Conservation (phyloP, 1,284 basidiomycete species). For the Xanthoconium separans region DNA sequence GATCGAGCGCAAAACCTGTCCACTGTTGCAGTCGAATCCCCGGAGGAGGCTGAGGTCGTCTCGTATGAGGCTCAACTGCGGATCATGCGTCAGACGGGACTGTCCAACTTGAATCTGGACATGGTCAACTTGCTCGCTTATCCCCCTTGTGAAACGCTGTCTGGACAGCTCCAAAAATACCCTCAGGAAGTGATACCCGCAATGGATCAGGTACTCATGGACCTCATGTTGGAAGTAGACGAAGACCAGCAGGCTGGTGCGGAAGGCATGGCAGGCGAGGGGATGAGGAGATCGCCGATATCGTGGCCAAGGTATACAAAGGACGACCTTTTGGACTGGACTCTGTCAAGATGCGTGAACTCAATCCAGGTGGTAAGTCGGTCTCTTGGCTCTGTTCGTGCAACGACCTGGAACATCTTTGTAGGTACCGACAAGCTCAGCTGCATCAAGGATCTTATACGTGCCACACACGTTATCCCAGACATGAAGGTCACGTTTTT, state of each 20-base stretch:
- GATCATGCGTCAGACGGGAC: slow-evolving; percentile 86
- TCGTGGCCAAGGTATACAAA: slow-evolving; percentile 84
- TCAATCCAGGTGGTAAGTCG: slow-evolving; percentile 80
- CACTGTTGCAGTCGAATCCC: slow-evolving; percentile 54
- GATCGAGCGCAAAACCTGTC: slow-evolving; percentile 64
- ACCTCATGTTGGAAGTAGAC: slow-evolving; percentile 82
- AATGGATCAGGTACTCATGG: slow-evolving; percentile 95
- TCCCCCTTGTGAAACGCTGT: slow-evolving; percentile 81
- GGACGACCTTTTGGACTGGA: slow-evolving; percentile 87
- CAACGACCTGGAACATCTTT: slow-evolving; percentile 5
- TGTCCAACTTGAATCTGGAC: slow-evolving; percentile 92
- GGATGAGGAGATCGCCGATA: slow-evolving; percentile 77
- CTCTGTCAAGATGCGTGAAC: slow-evolving; percentile 85
- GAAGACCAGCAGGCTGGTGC: slow-evolving; percentile 68
- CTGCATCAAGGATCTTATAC: slow-evolving; percentile 93
- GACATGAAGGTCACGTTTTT: slow-evolving; percentile 99
- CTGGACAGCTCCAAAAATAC: slow-evolving; percentile 82
- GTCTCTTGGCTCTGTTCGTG: neutral
- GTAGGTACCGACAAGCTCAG: slow-evolving; percentile 96
- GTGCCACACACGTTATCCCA: slow-evolving; percentile 95
- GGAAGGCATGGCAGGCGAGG: slow-evolving; percentile 71
- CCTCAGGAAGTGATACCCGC: slow-evolving; percentile 96
- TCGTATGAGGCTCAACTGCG: slow-evolving; percentile 85
- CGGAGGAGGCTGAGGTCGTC: slow-evolving; percentile 67
- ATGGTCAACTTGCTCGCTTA: slow-evolving; percentile 87